phyloP scores from a whole-genome alignment of 2,329 filamentous ascomycete species.

The Fusarium armeniacum region DNA sequence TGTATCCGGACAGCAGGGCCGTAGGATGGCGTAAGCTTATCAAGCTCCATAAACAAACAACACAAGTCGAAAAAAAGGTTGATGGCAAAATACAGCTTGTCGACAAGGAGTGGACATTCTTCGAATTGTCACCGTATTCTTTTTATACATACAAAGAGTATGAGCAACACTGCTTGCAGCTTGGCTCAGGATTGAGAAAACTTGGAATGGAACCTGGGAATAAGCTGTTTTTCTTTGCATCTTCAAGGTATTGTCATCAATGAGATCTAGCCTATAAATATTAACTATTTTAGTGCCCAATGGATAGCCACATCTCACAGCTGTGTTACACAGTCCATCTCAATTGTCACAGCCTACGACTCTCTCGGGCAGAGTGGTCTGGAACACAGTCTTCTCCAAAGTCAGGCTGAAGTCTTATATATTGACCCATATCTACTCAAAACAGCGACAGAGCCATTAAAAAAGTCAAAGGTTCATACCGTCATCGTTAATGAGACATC shows the following conservation, averaged over 20 bases:
- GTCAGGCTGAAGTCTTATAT: constrained; percentile 84
- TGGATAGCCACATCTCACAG: constrained; percentile 87
- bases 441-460: constrained; percentile 68
- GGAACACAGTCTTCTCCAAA: constrained; percentile 88
- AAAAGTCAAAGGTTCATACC: constrained; percentile 67
- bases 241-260: constrained; percentile 72
- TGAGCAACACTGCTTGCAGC: constrained; percentile 74
- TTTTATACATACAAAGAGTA: constrained; percentile 86
- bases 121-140: constrained; percentile 81
- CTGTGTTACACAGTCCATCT: constrained; percentile 86
- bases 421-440: constrained; percentile 83
- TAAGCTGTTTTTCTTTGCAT: constrained; percentile 83
- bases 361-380: constrained; percentile 88
- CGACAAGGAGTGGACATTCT: constrained; percentile 91
- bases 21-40: constrained; percentile 80
- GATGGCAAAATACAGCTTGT: constrained; percentile 83
- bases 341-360: constrained; percentile 94
- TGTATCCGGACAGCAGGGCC: constrained; percentile 71
- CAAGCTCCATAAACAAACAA: constrained; percentile 82
- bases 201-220: constrained; percentile 76
- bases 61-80: constrained; percentile 88
- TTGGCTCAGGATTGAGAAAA: constrained; percentile 80
- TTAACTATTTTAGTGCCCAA: constrained; percentile 68
- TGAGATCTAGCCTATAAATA: accelerated
- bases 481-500: constrained; percentile 73